A percentile compares a stretch with the other conserved stretches of the same genome.
Conservation (phyloP, 306 rosid genomes). For the Quercus bicolor region DNA sequence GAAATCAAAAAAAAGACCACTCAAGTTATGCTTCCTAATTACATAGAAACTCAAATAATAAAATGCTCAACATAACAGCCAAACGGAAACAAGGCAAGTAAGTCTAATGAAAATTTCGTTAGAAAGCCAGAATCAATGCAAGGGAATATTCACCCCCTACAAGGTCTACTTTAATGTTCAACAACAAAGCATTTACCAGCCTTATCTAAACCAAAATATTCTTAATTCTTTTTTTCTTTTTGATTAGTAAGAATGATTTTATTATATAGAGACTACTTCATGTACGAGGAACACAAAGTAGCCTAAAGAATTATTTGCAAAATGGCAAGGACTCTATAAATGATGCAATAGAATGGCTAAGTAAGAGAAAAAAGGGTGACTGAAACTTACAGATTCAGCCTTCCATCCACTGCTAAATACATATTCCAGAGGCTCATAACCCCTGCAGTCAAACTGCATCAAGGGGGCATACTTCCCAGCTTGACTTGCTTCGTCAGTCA, state of each 20-base stretch:
- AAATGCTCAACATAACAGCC: neutral
- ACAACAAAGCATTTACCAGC: neutral
- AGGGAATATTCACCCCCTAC: neutral
- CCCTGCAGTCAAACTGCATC: constrained; percentile 86
- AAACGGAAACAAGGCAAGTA: neutral
- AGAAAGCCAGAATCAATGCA: neutral
- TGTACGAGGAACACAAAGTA: no score
- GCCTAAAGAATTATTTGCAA: no score
- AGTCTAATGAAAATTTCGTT: neutral
- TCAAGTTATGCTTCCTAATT: neutral
- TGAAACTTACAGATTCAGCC: constrained; percentile 77
- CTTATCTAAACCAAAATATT: neutral
- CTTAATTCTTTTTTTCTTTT: neutral
- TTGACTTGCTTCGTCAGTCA: constrained; percentile 54
- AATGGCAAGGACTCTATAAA: no score
- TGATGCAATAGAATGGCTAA: no score
- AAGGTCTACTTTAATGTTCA: neutral
- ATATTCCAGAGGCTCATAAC: constrained; percentile 69
- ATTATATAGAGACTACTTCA: no score
- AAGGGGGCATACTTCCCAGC: constrained; percentile 57
- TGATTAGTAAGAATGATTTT: no score
- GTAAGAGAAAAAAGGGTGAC: neutral
- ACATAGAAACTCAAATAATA: neutral
- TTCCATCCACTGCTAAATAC: constrained; percentile 63
- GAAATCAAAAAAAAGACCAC: neutral